These are phyloP conservation scores for Colletotrichum sp. DNA, from an alignment of 2,329 filamentous ascomycete species.

Conservation along the genomic window DNA sequence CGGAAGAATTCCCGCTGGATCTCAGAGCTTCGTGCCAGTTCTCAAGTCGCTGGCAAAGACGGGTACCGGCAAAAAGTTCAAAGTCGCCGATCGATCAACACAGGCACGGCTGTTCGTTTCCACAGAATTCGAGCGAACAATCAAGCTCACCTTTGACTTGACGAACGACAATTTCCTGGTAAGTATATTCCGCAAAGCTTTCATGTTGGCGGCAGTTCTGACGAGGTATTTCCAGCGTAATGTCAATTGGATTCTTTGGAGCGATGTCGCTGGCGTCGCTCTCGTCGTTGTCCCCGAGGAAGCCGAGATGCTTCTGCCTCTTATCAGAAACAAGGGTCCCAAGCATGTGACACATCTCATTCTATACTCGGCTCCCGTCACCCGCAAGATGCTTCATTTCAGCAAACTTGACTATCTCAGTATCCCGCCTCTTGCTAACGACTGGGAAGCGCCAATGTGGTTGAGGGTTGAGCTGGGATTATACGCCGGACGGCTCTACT, in stretches of 20 bases:
- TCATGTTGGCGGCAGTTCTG: neutral
- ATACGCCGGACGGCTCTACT: slow-evolving; percentile 65
- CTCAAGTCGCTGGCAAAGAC: slow-evolving; percentile 45
- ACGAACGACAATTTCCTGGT: slow-evolving; percentile 40
- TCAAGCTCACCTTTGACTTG: slow-evolving; percentile 33
- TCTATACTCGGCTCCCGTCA: slow-evolving; percentile 65
- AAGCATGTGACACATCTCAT: slow-evolving; percentile 54
- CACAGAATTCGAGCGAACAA: slow-evolving; percentile 52
- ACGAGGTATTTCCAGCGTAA: slow-evolving; percentile 36
- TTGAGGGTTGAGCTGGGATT: slow-evolving; percentile 64
- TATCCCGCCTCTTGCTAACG: slow-evolving; percentile 48
- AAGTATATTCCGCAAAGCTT: neutral
- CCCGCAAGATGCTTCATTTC: slow-evolving; percentile 64
- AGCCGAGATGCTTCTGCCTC: slow-evolving; percentile 57
- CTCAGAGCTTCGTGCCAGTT: slow-evolving; percentile 42
- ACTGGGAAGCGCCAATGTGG: slow-evolving; percentile 53
- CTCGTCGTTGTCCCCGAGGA: slow-evolving; percentile 69
- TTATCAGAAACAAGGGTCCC: slow-evolving; percentile 33
- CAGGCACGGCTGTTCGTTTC: slow-evolving; percentile 40
- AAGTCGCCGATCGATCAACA: slow-evolving; percentile 21
- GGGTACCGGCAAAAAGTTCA: slow-evolving; percentile 36
- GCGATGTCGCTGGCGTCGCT: slow-evolving; percentile 46
- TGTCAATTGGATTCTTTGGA: slow-evolving; percentile 69
- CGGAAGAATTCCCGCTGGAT: slow-evolving; percentile 43
- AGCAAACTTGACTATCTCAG: slow-evolving; percentile 58